phyloP scores from a whole-genome alignment of 192 early-diverging fungal genomes.

The Backusella morwellensis region DNA sequence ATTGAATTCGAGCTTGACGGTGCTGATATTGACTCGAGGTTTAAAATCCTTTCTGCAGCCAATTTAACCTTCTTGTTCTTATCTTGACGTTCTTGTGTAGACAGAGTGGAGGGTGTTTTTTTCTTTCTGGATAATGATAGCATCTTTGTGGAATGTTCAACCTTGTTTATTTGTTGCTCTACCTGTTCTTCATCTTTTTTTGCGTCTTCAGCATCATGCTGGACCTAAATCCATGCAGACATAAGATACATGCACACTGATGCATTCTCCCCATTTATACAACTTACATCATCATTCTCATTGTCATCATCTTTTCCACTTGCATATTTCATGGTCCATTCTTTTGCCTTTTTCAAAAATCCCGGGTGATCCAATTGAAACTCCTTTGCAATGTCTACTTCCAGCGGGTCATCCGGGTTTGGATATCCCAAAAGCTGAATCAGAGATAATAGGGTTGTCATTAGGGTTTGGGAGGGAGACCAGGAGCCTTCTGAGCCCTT shows the following conservation, averaged over 20 bases:
- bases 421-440: constrained; percentile 57
- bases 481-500: constrained; percentile 62
- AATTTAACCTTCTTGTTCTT: neutral
- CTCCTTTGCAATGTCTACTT: constrained; percentile 63
- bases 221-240: neutral
- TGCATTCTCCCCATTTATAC: too few species aligned
- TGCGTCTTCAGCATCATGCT: neutral
- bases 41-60: neutral
- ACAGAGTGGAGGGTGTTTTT: neutral
- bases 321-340: constrained; percentile 41
- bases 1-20: neutral
- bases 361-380: constrained; percentile 42
- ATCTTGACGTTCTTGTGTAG: neutral
- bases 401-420: constrained; percentile 75
- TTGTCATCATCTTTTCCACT: neutral
- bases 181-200: neutral
- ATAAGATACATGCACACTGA: neutral
- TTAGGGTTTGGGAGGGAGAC: constrained; percentile 66
- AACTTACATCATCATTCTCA: neutral
- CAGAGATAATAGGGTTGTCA: constrained; percentile 59
- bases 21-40: neutral
- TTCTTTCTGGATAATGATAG: neutral
- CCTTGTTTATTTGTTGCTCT: neutral
- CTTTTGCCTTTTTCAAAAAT: constrained; percentile 45
- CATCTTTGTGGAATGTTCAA: neutral